Conservation (phyloP, 495 filamentous ascomycete species). For the Xylaria venustula region DNA sequence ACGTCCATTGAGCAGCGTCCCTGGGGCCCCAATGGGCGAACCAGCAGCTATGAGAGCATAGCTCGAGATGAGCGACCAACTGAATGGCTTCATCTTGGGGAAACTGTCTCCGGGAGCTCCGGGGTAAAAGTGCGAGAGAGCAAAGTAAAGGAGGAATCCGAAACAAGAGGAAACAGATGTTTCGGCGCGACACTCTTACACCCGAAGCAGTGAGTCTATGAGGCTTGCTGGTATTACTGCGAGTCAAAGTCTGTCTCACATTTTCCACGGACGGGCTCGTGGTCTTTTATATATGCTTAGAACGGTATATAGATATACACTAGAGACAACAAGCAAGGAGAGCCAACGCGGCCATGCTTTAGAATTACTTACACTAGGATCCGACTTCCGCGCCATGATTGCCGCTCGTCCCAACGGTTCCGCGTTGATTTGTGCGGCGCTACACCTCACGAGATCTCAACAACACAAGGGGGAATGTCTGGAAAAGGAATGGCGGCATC, state of each 20-base stretch:
- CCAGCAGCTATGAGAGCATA: slow-evolving; percentile 16
- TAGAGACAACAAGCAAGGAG: neutral
- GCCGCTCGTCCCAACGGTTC: neutral
- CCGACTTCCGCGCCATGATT: neutral
- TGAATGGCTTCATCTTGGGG: slow-evolving; percentile 22
- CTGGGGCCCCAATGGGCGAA: slow-evolving; percentile 1
- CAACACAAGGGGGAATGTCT: neutral
- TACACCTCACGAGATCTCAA: neutral
- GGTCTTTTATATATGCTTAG: neutral
- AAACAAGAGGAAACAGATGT: too few species aligned
- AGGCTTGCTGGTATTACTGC: neutral
- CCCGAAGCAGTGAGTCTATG: neutral
- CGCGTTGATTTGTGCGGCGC: neutral
- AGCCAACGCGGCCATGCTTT: neutral
- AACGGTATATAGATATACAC: neutral
- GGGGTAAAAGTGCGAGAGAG: neutral
- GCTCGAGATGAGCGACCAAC: slow-evolving; percentile 16
- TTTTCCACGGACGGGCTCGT: neutral
- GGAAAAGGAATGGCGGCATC: slow-evolving; percentile 1
- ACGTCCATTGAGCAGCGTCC: neutral
- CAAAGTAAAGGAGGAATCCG: neutral
- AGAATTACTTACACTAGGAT: too few species aligned
- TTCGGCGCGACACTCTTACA: neutral
- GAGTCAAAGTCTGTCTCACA: neutral
- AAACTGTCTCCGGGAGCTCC: neutral